Evolutionary conservation across 164 flowering plant species (phyloP), one percentile per base, ranked within the genome.

Genomic region (Euptelea pleiosperma): DNA sequence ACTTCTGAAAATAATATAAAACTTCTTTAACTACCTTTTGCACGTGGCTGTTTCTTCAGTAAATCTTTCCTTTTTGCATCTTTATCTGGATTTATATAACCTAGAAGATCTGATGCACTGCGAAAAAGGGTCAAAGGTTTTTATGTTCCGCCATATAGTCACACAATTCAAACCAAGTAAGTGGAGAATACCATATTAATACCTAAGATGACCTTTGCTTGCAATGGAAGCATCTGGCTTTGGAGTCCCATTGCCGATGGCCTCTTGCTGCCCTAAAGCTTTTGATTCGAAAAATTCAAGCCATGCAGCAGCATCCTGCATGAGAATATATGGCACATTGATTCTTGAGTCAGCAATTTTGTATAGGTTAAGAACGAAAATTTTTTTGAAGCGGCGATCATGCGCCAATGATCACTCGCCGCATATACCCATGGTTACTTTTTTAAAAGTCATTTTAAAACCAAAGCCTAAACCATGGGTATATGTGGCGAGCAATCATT

Each of bases 161-260:
- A 54, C n/a, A n/a, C 5, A 15, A 26, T 41, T 36, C 52, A 65
- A 68, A 70, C 34, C 47, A 52, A 70, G 73, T 50, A 65, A 63
- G 34, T 33, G 19, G 79, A 51, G 52, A 72, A 55, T 76, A 69
- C 73, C 75, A 71, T 69, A 55, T 76, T 55, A 83, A 45, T 87
- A 91, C 96, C 96, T 91, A 63, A 91, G 92, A 70, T 91, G 96
- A 51, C 98, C 98, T 78, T 91, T 91, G 78, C 92, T 89, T 39
- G 96, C 90, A 65, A 91, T 91, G 22, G 87, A 74, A 62, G 95
- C 83, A 77, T 91, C 98, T 10, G 81, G 87, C 67, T 82, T 91
- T 35, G 92, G 98, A 36, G 81, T 81, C 42, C 98, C 95, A 73
- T 73, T 85, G 22, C 85, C 75, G 55, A 87, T 85, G 8, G 92